phyloP scores from a whole-genome alignment of 768 basidiomycete genomes.

The Leccinum aurantiacum region DNA sequence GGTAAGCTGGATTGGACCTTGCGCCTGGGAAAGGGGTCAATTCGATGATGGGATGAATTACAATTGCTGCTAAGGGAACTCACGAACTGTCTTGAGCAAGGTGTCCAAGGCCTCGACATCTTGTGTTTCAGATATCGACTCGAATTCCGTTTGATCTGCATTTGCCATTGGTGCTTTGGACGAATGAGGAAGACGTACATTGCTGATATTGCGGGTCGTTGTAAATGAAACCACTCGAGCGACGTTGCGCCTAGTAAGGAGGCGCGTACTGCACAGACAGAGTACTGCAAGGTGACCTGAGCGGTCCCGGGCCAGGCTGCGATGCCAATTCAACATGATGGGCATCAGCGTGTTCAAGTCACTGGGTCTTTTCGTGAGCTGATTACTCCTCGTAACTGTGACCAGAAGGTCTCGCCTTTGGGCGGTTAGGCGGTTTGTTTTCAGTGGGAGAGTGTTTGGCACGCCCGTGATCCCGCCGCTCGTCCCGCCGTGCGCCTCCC shows the following conservation, averaged over 20 bases:
- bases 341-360: neutral
- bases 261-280: no score
- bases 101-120: conserved; percentile 59
- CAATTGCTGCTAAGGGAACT: conserved; percentile 29
- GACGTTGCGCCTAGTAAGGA: neutral
- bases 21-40: conserved; percentile 36
- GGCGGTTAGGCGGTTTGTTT: no score
- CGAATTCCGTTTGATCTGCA: conserved; percentile 12
- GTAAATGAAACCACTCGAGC: neutral
- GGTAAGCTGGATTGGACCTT: conserved; percentile 52
- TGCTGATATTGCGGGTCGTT: neutral
- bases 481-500: no score
- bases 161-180: neutral
- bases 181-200: neutral
- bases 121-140: conserved; percentile 49
- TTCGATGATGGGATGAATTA: neutral
- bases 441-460: no score
- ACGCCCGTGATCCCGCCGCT: no score
- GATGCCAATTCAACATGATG: neutral
- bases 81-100: conserved; percentile 56
- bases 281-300: neutral
- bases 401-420: no score
- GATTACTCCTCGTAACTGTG: no score
- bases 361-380: neutral
- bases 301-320: no score